These are phyloP conservation scores for Aspergillus tanneri DNA, from an alignment of 2,329 filamentous ascomycete genomes.

Conservation along the genomic window DNA sequence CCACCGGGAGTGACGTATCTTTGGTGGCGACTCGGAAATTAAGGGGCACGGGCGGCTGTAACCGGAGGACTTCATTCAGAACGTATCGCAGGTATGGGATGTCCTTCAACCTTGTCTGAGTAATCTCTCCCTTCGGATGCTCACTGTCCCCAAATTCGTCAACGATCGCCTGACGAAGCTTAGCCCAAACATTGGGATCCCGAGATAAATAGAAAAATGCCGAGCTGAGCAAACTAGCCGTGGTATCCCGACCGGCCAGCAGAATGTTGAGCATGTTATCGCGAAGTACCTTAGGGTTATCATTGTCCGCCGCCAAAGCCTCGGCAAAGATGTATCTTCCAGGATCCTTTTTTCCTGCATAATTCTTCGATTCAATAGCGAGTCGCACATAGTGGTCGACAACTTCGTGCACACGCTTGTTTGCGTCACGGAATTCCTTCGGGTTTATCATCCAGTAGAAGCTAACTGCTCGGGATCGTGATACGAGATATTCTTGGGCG, in stretches of 20 bases:
- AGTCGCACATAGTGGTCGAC: constrained; percentile 51
- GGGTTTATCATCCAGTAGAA: constrained; percentile 43
- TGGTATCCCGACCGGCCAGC: constrained; percentile 55
- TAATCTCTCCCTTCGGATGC: constrained; percentile 39
- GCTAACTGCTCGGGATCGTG: constrained; percentile 29
- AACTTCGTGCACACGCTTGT: constrained; percentile 47
- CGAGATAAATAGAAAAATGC: constrained; percentile 50
- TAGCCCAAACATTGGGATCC: constrained; percentile 36
- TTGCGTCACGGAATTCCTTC: constrained; percentile 42
- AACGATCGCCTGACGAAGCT: constrained; percentile 37
- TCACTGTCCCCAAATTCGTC: constrained; percentile 45
- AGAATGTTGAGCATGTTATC: constrained; percentile 53
- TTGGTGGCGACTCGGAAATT: constrained; percentile 45
- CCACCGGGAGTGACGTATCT: constrained; percentile 45
- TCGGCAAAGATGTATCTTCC: constrained; percentile 52
- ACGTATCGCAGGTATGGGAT: constrained; percentile 42
- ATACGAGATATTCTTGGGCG: constrained; percentile 32
- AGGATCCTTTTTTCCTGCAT: constrained; percentile 32
- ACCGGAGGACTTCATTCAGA: constrained; percentile 44
- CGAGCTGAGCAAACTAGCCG: constrained; percentile 46
- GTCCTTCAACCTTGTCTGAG: constrained; percentile 45
- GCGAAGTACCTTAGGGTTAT: constrained; percentile 48
- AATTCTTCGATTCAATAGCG: constrained; percentile 39
- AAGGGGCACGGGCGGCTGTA: constrained; percentile 47
- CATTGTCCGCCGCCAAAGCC: constrained; percentile 47